These are phyloP conservation scores for Panicum hallii DNA, from an alignment of 202 grass and related monocot genomes.

Conservation along the genomic window DNA sequence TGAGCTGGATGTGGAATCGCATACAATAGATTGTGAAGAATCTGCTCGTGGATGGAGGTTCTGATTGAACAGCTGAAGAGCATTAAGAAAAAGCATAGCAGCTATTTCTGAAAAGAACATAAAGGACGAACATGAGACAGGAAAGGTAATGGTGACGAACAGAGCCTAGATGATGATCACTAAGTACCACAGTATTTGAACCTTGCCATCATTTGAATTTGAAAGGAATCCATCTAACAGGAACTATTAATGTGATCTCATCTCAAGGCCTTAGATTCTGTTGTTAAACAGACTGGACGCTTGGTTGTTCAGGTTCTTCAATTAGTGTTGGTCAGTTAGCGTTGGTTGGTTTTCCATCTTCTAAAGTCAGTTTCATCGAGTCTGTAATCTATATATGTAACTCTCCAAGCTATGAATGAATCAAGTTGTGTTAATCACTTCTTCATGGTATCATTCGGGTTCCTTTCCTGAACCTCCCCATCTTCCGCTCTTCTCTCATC, in stretches of 20 bases:
- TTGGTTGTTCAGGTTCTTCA: no score
- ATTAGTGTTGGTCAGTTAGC: no score
- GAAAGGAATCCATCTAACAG: background rate
- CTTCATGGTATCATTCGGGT: no score
- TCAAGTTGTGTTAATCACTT: no score
- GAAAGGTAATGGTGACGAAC: constrained; percentile 22
- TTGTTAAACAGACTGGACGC: no score
- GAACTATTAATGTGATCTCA: constrained; percentile 4
- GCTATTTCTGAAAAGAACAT: constrained; percentile 21
- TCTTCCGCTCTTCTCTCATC: no score
- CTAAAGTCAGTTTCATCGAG: no score
- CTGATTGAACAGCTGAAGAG: constrained; percentile 29
- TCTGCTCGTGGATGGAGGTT: background rate
- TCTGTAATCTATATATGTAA: no score
- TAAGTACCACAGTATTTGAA: background rate
- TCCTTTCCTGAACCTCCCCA: no score
- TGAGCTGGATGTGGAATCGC: background rate
- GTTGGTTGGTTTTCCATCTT: no score
- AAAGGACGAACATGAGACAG: background rate
- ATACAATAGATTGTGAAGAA: constrained; percentile 39
- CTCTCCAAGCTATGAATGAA: no score
- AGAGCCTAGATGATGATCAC: constrained; percentile 10
- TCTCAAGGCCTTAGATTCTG: constrained; percentile 12
- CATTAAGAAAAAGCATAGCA: constrained; percentile 22
- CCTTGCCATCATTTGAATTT: background rate